Evolutionary conservation across 805 yeast genomes (phyloP).

Genomic region (Saccharomycopsis lassenensis): DNA sequence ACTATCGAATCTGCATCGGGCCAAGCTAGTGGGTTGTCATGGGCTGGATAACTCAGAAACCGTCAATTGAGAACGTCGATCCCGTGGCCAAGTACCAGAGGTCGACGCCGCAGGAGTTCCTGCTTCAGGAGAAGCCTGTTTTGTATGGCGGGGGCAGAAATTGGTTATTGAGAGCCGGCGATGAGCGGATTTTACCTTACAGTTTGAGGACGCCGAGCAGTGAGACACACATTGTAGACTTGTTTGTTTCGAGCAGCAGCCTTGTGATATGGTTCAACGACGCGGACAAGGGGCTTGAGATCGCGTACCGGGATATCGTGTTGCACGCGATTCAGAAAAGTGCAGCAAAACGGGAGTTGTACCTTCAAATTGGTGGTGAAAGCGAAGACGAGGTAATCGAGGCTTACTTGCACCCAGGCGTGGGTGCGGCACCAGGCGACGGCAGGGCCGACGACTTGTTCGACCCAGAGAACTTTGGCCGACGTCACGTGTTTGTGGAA

Average conservation of each 20-base stretch:
- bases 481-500: constrained; percentile 29
- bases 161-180: constrained; percentile 8
- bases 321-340: constrained; percentile 20
- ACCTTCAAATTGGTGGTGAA: constrained; percentile 15
- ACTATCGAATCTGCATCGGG: too few species aligned
- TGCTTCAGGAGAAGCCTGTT: constrained; percentile 18
- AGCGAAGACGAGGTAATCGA: constrained; percentile 9
- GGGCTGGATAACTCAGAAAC: too few species aligned
- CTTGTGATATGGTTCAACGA: constrained; percentile 31
- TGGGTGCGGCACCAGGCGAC: not conserved
- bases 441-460: not conserved
- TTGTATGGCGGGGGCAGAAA: constrained; percentile 17
- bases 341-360: constrained; percentile 8
- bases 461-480: constrained; percentile 25
- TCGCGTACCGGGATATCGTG: constrained; percentile 24
- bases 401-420: constrained; percentile 4
- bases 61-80: constrained; percentile 17
- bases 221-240: constrained; percentile 21
- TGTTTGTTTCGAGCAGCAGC: constrained; percentile 29
- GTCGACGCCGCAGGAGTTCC: constrained; percentile 11
- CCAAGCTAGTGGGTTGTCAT: too few species aligned
- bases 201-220: not conserved
- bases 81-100: constrained; percentile 11
- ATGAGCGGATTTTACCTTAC: not conserved
- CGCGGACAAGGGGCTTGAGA: constrained; percentile 27